Evolutionary conservation across 371 early-diverging fungal species (phyloP).

Genomic region (Choanephora cucurbitarum): DNA sequence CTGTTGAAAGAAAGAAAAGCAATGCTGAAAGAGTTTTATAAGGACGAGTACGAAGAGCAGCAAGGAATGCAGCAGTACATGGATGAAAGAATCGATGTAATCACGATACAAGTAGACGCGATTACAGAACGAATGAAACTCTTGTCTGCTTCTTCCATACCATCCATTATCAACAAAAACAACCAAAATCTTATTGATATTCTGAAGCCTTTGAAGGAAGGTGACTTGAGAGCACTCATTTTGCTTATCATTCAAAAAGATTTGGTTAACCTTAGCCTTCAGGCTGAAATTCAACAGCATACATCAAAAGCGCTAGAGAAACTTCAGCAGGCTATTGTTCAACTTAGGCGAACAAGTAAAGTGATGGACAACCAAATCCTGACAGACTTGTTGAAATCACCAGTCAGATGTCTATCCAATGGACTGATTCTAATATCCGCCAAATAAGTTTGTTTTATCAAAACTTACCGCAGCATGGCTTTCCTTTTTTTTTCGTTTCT

Average conservation of each 20-base stretch:
- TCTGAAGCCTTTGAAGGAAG: constrained; percentile 14
- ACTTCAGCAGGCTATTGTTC: constrained; percentile 19
- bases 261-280: constrained; percentile 1
- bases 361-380: constrained; percentile 16
- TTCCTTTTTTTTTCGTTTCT: no score
- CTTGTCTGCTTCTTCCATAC: background rate
- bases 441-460: background rate
- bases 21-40: constrained; percentile 31
- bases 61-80: constrained; percentile 61
- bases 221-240: constrained; percentile 15
- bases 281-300: constrained; percentile 4
- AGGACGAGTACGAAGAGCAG: constrained; percentile 37
- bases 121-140: constrained; percentile 22
- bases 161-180: constrained; percentile 5
- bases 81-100: constrained; percentile 73
- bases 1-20: constrained; percentile 65
- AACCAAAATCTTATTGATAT: constrained; percentile 14
- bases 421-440: constrained; percentile 20
- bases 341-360: constrained; percentile 10
- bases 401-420: constrained; percentile 17
- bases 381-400: constrained; percentile 11
- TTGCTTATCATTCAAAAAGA: constrained; percentile 21
- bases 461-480: background rate
- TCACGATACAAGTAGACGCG: constrained; percentile 34
- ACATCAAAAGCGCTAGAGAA: constrained; percentile 1